These are phyloP conservation scores for Ogataea philodendri DNA, from an alignment of 805 yeast genomes.

Conservation along the genomic window DNA sequence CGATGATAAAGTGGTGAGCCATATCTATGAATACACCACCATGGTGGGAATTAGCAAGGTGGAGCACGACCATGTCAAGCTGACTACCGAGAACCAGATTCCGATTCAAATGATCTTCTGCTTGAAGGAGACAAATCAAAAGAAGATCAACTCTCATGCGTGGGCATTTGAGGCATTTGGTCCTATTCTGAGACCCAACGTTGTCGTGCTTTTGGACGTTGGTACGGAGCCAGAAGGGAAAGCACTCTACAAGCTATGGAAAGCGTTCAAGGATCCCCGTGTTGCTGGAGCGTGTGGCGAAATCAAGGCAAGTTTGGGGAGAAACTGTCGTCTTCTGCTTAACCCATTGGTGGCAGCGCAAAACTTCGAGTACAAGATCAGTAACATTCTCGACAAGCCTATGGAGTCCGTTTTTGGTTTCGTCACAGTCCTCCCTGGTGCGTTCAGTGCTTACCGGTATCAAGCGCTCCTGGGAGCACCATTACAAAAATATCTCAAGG, in stretches of 20 bases:
- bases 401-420: conserved; percentile 94
- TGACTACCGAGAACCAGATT: conserved; percentile 60
- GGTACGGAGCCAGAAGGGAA: conserved; percentile 90
- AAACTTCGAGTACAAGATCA: conserved; percentile 94
- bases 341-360: conserved; percentile 96
- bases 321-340: conserved; percentile 42
- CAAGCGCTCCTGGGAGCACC: conserved; percentile 84
- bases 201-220: conserved; percentile 83
- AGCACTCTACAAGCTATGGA: conserved; percentile 88
- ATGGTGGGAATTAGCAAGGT: conserved; percentile 80
- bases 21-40: conserved; percentile 90
- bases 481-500: conserved; percentile 84
- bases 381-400: conserved; percentile 92
- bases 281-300: conserved; percentile 99
- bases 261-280: conserved; percentile 68
- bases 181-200: conserved; percentile 74
- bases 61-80: conserved; percentile 53
- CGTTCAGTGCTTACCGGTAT: conserved; percentile 91
- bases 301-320: conserved; percentile 81
- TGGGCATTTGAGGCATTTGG: conserved; percentile 97
- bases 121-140: conserved; percentile 81
- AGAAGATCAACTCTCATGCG: conserved; percentile 91
- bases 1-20: conserved; percentile 77
- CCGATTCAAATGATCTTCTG: conserved; percentile 92
- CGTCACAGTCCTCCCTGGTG: conserved; percentile 93